A percentile compares a stretch with the other conserved stretches of the same genome.
Conservation (phyloP, 495 filamentous ascomycete genomes). For the Alectoria sarmentosa region DNA sequence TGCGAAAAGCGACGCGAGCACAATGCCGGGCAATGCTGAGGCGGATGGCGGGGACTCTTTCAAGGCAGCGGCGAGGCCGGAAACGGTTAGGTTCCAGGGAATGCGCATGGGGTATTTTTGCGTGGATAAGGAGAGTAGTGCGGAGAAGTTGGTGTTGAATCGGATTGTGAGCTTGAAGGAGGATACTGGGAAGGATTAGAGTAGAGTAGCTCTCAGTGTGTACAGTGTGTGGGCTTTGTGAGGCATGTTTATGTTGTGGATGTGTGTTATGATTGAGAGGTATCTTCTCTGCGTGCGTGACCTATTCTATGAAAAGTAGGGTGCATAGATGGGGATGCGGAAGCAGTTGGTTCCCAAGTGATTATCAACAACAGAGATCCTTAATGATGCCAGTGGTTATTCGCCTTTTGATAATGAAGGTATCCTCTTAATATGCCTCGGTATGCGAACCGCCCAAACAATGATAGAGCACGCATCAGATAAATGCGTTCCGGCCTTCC, state of each 20-base stretch:
- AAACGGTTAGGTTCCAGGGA: slow-evolving; percentile 85
- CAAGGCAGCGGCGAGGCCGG: slow-evolving; percentile 39
- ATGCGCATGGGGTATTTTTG: slow-evolving; percentile 85
- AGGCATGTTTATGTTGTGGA: no score
- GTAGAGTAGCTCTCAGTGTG: background rate
- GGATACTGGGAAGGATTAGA: slow-evolving; percentile 55
- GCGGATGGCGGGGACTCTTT: background rate
- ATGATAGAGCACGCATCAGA: no score
- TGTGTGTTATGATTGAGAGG: background rate
- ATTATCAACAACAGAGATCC: no score
- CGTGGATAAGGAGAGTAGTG: slow-evolving; percentile 72
- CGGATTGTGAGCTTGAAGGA: slow-evolving; percentile 92
- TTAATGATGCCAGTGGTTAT: no score
- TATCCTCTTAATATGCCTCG: no score
- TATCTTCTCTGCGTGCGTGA: background rate
- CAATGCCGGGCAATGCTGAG: background rate
- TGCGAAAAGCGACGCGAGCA: background rate
- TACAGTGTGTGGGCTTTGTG: background rate
- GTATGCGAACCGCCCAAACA: no score
- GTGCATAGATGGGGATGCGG: background rate
- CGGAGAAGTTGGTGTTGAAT: slow-evolving; percentile 76
- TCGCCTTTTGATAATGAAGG: background rate
- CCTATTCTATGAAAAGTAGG: background rate
- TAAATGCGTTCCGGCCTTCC: no score
- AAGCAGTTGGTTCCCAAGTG: no score